These are phyloP conservation scores for Plasmodium gonderi DNA, from an alignment of 169 alveolate species.

Conservation along the genomic window DNA sequence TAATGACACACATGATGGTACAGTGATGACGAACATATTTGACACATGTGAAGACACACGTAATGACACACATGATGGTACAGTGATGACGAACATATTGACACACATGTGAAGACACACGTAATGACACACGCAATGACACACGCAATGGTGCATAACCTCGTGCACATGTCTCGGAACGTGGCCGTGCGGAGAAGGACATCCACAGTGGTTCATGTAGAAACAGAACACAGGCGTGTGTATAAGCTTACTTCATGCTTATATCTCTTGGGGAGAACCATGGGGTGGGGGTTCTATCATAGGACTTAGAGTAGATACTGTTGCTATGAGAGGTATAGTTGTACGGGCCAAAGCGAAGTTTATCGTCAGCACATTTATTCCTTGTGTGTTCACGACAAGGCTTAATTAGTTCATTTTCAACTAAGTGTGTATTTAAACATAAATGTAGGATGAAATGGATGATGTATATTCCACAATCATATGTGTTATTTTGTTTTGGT, in stretches of 20 bases:
- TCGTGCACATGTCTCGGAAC: too few species aligned
- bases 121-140: too few species aligned
- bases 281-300: conserved; percentile 1
- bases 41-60: too few species aligned
- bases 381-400: conserved; percentile 13
- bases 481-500: conserved; percentile 78
- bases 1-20: too few species aligned
- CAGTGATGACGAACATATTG: too few species aligned
- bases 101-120: too few species aligned
- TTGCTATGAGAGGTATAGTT: not conserved
- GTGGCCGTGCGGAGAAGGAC: too few species aligned
- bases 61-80: too few species aligned
- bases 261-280: conserved; percentile 61
- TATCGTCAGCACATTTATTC: not conserved
- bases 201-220: too few species aligned
- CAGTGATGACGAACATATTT: too few species aligned
- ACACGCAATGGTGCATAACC: too few species aligned
- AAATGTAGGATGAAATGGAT: conserved; percentile 76
- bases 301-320: not conserved
- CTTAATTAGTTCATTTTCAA: conserved; percentile 49
- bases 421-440: conserved; percentile 37
- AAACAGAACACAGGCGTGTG: too few species aligned
- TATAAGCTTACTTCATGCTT: conserved; percentile 14
- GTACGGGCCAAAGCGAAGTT: not conserved
- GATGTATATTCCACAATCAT: conserved; percentile 80